phyloP scores from a whole-genome alignment of 768 basidiomycete genomes.

The Pleurotus giganteus region DNA sequence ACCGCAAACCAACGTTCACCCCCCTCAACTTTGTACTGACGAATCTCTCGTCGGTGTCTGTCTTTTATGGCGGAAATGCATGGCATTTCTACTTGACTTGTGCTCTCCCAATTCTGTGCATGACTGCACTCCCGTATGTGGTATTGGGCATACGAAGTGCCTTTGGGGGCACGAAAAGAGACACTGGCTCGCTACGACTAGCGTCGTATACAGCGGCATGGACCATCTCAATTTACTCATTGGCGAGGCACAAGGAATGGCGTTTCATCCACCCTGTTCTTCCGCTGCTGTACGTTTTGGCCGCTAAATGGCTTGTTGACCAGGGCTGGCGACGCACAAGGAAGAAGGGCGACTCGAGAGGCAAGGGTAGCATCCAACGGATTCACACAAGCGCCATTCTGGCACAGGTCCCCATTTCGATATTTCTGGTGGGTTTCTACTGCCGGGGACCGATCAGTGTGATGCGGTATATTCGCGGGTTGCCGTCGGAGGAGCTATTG shows the following conservation, averaged over 20 bases:
- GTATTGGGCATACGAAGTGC: conserved; percentile 54
- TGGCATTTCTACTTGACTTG: conserved; percentile 92
- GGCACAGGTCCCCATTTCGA: conserved; percentile 55
- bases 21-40: conserved; percentile 79
- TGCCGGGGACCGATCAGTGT: conserved; percentile 77
- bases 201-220: conserved; percentile 46
- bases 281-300: conserved; percentile 79
- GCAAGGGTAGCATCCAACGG: conserved; percentile 20
- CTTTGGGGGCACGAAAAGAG: conserved; percentile 19
- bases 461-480: conserved; percentile 59
- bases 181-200: conserved; percentile 14
- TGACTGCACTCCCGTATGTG: conserved; percentile 70
- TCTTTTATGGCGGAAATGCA: conserved; percentile 87
- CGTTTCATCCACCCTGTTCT: conserved; percentile 91
- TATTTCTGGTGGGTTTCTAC: conserved; percentile 76
- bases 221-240: conserved; percentile 70
- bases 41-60: conserved; percentile 82
- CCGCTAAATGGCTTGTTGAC: conserved; percentile 67
- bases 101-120: conserved; percentile 79
- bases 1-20: conserved; percentile 65
- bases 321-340: conserved; percentile 21
- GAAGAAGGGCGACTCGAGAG: conserved; percentile 5
- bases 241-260: conserved; percentile 96
- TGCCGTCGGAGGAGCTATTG: conserved; percentile 46
- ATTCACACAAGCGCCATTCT: conserved; percentile 43